Percentiles rank a stretch among this genome's conserved stretches.
These are phyloP conservation scores for Chaetoscypha palmicola DNA, from an alignment of 2,329 filamentous ascomycete genomes.

Conservation along the genomic window DNA sequence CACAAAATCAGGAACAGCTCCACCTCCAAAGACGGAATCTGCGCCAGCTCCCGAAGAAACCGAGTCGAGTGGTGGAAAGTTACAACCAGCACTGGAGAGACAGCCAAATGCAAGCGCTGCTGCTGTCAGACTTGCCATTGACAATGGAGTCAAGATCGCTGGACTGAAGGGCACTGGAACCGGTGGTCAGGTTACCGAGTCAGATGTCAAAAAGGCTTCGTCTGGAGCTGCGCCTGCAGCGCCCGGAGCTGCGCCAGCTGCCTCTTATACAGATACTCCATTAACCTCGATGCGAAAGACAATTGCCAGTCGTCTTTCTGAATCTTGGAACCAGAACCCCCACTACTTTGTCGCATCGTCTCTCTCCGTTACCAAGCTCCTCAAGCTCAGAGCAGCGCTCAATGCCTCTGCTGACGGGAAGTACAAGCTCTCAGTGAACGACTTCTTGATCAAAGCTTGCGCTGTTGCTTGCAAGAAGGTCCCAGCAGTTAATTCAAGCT, in stretches of 20 bases:
- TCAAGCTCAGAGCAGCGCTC: constrained; percentile 91
- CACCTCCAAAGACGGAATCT: constrained; percentile 56
- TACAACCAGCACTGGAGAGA: constrained; percentile 80
- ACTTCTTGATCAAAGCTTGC: constrained; percentile 97
- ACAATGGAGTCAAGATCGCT: constrained; percentile 73
- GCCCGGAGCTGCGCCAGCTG: constrained; percentile 45
- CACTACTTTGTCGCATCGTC: constrained; percentile 95
- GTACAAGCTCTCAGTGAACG: constrained; percentile 99
- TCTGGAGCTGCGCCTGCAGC: constrained; percentile 40
- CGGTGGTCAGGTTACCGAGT: constrained; percentile 80
- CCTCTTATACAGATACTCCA: constrained; percentile 76
- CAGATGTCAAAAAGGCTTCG: constrained; percentile 84
- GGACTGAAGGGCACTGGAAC: constrained; percentile 81
- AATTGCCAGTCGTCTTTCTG: constrained; percentile 82
- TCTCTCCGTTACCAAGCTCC: constrained; percentile 87
- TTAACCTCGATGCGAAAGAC: constrained; percentile 95
- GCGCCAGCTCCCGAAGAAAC: constrained; percentile 61
- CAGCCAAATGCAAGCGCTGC: constrained; percentile 65
- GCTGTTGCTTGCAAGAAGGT: constrained; percentile 86
- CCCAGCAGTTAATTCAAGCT: constrained; percentile 90
- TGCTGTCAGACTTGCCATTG: constrained; percentile 74
- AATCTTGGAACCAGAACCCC: constrained; percentile 89
- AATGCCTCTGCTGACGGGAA: constrained; percentile 83
- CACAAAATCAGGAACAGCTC: constrained; percentile 51
- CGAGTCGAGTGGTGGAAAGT: constrained; percentile 63